Conservation (phyloP, 1,284 basidiomycete species). For the Ceratobasidium sp. region DNA sequence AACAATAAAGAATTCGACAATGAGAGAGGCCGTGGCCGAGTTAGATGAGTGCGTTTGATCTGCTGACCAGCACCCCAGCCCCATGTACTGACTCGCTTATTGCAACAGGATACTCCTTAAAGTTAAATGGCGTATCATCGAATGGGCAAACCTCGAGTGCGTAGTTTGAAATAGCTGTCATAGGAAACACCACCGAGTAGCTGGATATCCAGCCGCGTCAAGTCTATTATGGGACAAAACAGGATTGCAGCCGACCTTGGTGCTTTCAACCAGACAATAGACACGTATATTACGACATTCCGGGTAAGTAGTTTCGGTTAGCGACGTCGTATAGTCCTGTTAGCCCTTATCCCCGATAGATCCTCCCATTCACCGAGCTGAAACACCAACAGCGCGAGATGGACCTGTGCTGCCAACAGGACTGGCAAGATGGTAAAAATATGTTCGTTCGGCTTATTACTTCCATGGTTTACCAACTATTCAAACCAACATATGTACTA, state of each 20-base stretch:
- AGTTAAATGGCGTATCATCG: not conserved
- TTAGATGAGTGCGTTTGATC: conserved; percentile 12
- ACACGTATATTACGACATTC: not conserved
- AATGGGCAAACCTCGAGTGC: conserved; percentile 14
- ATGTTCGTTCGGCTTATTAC: conserved; percentile 26
- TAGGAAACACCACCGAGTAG: not conserved
- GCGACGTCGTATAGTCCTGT: not conserved
- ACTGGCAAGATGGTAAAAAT: conserved; percentile 13
- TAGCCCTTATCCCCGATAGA: conserved; percentile 19
- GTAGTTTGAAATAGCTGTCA: not conserved
- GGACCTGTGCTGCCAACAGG: conserved; percentile 15
- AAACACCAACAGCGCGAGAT: conserved; percentile 7
- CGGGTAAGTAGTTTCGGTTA: not conserved
- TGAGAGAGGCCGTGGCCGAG: conserved; percentile 18
- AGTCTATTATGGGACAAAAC: conserved; percentile 17
- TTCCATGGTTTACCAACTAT: no score
- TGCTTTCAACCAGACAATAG: conserved; percentile 11
- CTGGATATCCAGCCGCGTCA: not conserved
- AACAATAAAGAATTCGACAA: not conserved
- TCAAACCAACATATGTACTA: not conserved
- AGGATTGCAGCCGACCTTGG: conserved; percentile 5
- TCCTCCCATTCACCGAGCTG: no score
- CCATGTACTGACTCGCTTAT: no score
- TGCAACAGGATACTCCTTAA: conserved; percentile 3
- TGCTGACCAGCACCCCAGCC: no score